Evolutionary conservation across 192 early-diverging fungal species (phyloP).

Genomic region (Coemansia sp.): DNA sequence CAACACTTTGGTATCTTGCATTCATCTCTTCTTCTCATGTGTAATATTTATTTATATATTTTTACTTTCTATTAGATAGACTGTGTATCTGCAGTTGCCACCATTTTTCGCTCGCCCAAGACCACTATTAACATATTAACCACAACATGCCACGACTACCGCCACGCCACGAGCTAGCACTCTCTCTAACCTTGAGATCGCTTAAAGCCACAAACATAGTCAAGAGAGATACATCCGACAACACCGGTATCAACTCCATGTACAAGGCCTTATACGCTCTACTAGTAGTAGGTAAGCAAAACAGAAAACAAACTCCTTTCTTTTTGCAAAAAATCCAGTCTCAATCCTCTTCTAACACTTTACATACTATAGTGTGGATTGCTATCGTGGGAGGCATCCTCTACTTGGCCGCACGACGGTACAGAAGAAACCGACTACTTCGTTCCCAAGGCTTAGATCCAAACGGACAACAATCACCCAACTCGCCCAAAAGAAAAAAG

Average conservation of each 20-base stretch:
- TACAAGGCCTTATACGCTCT: conserved; percentile 17
- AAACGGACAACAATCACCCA: not conserved
- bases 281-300: conserved; percentile 14
- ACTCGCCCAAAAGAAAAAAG: conserved; percentile 5
- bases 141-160: conserved; percentile 8
- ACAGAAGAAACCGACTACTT: not conserved
- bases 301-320: no score
- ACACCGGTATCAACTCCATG: not conserved
- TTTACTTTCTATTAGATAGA: not conserved
- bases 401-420: conserved; percentile 20
- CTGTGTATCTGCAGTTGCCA: not conserved
- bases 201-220: not conserved
- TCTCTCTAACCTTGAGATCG: not conserved
- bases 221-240: not conserved
- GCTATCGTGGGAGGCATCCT: conserved; percentile 15
- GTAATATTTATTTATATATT: not conserved
- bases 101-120: not conserved
- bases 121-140: not conserved
- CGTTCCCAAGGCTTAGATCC: conserved; percentile 8
- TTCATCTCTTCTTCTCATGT: not conserved
- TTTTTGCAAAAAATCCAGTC: no score
- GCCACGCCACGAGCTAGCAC: not conserved
- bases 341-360: no score
- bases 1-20: not conserved
- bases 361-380: conserved; percentile 19